phyloP scores from a whole-genome alignment of 352 stramenopile species.

The Pythium myriotylum region DNA sequence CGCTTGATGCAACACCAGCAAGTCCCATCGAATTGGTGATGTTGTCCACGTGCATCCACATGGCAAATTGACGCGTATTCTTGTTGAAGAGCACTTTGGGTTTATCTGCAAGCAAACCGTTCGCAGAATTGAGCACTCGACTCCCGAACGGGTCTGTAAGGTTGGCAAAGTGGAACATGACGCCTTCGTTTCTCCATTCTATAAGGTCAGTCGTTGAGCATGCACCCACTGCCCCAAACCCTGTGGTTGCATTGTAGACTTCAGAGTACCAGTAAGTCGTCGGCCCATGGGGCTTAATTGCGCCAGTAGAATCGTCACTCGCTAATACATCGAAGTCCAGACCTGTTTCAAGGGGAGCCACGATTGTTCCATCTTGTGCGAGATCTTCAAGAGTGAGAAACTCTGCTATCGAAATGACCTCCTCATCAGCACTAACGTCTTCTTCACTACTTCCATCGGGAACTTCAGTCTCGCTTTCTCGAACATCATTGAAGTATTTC shows the following conservation, averaged over 20 bases:
- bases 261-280: conserved; percentile 82
- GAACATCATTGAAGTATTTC: conserved; percentile 79
- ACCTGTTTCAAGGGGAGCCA: conserved; percentile 58
- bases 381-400: conserved; percentile 52
- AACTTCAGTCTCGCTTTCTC: conserved; percentile 49
- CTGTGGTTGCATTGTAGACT: conserved; percentile 39
- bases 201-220: conserved; percentile 93
- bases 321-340: conserved; percentile 40
- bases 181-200: conserved; percentile 94
- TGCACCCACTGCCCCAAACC: conserved; percentile 83
- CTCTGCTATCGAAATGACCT: conserved; percentile 57
- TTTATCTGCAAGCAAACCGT: conserved; percentile 68
- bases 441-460: conserved; percentile 47
- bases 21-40: conserved; percentile 84
- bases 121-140: neutral
- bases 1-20: conserved; percentile 86
- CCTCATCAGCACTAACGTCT: conserved; percentile 31
- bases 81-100: conserved; percentile 94
- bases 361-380: conserved; percentile 54
- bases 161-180: conserved; percentile 94
- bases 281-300: conserved; percentile 14
- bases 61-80: conserved; percentile 88
- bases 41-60: conserved; percentile 97
- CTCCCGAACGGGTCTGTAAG: conserved; percentile 90
- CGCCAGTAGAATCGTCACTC: conserved; percentile 11